Base-by-base conservation (phyloP, 148 eudicot species). In the Fagopyrum tataricum region DNA sequence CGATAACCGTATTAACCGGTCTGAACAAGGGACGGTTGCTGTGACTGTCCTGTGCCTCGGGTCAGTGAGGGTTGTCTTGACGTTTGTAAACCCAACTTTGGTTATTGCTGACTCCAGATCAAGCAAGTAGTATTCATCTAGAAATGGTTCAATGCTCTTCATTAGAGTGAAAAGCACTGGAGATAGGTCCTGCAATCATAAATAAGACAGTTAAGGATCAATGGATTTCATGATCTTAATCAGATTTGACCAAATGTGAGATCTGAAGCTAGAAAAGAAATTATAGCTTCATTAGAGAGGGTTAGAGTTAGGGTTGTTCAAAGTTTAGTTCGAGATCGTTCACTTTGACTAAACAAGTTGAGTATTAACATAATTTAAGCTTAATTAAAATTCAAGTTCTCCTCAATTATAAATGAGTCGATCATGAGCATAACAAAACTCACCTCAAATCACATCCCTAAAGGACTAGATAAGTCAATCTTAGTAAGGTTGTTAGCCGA, bases 91-190 rank as follows among this genome's bases (percentile, higher is more conserved):
- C 40, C 98, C 98, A 9, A 77, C 87, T 86, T 87, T 87, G 80
- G 78, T 77, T 52, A 91, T 67, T 0, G 83, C 73, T 17, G 74
- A 84, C 82, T 94, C 98, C 70, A 94, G 81, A 89, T 94, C 96
- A 23, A 85, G 83, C 75, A 94, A 84, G 82, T 94, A 91, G 80
- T 94, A 94, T 79, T 94, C 98, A 52, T 94, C 98, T 56, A 94
- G 83, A 81, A 87, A 94, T 44, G 97, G 98, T 79, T 94, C 98
- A 0, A 96, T 94, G 87, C 97, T 94, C 93, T 94, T 94, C 98
- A 94, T 91, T 74, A 94, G 78, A n/a, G 98, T 94, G 74, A 94
- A 94, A 43, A 94, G 82, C 41, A 94, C 97, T 0, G 98, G 98
- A 59, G 98, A 85, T 12, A 94, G 79, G 67, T 94, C 95, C 98